Evolutionary conservation across 176 grass and related monocot genomes (phyloP).

Genomic region (Aegilops longissima): DNA sequence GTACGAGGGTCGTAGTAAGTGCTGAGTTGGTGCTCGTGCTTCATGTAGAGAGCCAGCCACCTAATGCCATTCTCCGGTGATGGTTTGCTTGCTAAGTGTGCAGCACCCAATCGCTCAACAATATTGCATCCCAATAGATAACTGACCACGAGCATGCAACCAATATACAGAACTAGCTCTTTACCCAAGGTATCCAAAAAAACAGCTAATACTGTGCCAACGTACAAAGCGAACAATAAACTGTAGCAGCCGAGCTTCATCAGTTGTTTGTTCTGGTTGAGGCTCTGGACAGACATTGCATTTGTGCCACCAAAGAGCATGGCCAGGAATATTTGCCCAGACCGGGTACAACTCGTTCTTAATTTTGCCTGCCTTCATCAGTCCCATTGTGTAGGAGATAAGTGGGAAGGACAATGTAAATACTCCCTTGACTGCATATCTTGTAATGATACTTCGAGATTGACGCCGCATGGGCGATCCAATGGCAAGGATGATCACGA

Average conservation of each 20-base stretch:
- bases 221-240: background rate
- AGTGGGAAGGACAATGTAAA: background rate
- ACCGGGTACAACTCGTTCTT: background rate
- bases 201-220: background rate
- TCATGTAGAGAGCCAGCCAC: background rate
- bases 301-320: background rate
- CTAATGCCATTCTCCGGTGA: background rate
- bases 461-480: background rate
- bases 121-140: background rate
- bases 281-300: background rate
- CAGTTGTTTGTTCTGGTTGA: background rate
- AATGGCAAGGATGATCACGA: background rate
- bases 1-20: background rate
- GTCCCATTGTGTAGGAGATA: background rate
- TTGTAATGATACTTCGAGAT: background rate
- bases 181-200: background rate
- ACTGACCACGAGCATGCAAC: no score
- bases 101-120: fast-evolving
- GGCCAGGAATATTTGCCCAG: background rate
- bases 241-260: background rate
- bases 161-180: no score
- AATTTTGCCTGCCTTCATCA: background rate
- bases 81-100: background rate
- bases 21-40: background rate
- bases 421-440: background rate